Percentiles rank a stretch among this genome's conserved stretches.
These are phyloP conservation scores for Thalassiosira mediterranea DNA, from an alignment of 352 stramenopile genomes.

Conservation along the genomic window DNA sequence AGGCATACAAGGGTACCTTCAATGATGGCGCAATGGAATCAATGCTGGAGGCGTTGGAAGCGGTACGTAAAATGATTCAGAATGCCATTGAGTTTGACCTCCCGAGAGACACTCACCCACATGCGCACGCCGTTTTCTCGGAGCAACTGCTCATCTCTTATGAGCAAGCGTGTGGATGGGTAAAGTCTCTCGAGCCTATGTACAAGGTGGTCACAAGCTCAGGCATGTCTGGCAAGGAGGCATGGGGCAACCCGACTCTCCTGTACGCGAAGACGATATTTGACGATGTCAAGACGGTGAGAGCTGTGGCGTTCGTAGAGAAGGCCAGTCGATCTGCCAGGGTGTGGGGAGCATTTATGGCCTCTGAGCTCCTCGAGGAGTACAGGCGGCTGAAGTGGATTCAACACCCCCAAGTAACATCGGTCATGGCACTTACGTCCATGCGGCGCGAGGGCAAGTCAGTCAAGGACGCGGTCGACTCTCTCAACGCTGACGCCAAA, in stretches of 20 bases:
- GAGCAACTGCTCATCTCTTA: not conserved
- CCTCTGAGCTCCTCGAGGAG: slow-evolving; percentile 10
- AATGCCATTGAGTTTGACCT: not conserved
- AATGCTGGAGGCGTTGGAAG: not conserved
- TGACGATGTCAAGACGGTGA: not conserved
- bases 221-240: not conserved
- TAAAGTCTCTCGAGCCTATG: not conserved
- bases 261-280: not conserved
- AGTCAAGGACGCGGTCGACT: not conserved
- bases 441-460: slow-evolving; percentile 32
- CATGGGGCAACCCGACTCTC: not conserved
- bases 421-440: slow-evolving; percentile 21
- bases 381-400: slow-evolving; percentile 13
- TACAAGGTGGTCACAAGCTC: not conserved
- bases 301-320: not conserved
- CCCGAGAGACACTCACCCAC: not conserved
- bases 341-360: slow-evolving; percentile 28
- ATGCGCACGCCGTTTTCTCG: slow-evolving; percentile 1
- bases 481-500: not conserved
- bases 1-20: not conserved
- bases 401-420: slow-evolving; percentile 25
- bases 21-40: not conserved
- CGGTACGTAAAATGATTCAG: not conserved
- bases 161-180: not conserved
- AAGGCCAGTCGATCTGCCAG: not conserved